Conservation (phyloP, 768 basidiomycete genomes). For the Albatrellus ellisii region DNA sequence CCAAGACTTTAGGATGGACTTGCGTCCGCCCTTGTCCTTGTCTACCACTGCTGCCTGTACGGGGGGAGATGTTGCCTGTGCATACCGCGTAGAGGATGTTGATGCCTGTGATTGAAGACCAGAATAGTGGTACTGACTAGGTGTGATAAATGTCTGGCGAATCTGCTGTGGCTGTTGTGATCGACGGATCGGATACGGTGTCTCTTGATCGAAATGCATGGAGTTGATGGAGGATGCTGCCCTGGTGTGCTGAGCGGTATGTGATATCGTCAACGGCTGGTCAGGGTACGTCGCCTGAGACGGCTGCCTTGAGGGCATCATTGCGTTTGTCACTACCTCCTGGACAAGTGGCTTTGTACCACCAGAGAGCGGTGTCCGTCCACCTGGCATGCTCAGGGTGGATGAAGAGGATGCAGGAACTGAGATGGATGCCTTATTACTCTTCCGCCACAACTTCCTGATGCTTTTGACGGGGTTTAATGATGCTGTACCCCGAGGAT, state of each 20-base stretch:
- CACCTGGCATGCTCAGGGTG: too few relatives aligned
- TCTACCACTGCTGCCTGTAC: slow-evolving; percentile 21
- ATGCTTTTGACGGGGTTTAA: slow-evolving; percentile 65
- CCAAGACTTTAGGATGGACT: slow-evolving; percentile 62
- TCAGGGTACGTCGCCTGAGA: background rate
- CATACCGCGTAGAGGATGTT: background rate
- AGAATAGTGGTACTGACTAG: slow-evolving; percentile 5
- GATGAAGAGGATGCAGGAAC: too few relatives aligned
- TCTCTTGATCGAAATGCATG: slow-evolving; percentile 62
- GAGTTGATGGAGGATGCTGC: slow-evolving; percentile 26
- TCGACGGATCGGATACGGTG: slow-evolving; percentile 39
- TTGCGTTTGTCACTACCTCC: slow-evolving; percentile 9
- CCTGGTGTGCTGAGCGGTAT: slow-evolving; percentile 2
- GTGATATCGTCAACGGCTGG: background rate
- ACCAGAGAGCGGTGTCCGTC: too few relatives aligned
- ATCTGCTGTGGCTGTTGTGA: slow-evolving; percentile 13
- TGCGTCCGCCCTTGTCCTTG: slow-evolving; percentile 38
- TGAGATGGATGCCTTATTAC: slow-evolving; percentile 32
- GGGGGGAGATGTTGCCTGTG: slow-evolving; percentile 12
- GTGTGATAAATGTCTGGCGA: too few relatives aligned
- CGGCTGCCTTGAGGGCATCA: slow-evolving; percentile 2
- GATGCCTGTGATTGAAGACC: background rate
- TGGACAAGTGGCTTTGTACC: slow-evolving; percentile 1
- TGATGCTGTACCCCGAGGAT: slow-evolving; percentile 26
- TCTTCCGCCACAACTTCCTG: slow-evolving; percentile 70